A percentile compares a stretch with the other conserved stretches of the same genome.
Evolutionary conservation across 2,329 filamentous ascomycete species (phyloP).

Genomic region (Penicillium verrucosum): DNA sequence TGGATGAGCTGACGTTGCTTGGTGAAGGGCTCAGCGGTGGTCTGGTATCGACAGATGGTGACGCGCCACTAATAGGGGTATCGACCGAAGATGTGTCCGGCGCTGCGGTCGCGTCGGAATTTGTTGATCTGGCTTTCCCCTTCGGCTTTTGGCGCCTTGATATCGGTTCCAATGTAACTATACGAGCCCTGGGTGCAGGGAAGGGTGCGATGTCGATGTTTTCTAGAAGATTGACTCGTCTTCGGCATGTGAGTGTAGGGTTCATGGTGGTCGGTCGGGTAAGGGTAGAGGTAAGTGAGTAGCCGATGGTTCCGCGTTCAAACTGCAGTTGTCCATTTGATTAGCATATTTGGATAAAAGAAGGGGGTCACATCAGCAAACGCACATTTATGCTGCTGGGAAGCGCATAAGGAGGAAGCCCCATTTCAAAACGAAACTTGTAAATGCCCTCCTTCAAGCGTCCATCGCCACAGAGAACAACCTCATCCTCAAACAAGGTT

Average conservation of each 20-base stretch:
- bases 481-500: conserved; percentile 63
- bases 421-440: conserved; percentile 63
- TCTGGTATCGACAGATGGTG: conserved; percentile 32
- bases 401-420: conserved; percentile 57
- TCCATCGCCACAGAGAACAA: conserved; percentile 62
- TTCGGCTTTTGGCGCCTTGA: conserved; percentile 66
- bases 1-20: conserved; percentile 70
- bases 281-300: conserved; percentile 83
- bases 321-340: conserved; percentile 58
- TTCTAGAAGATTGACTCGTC: conserved; percentile 75
- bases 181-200: conserved; percentile 69
- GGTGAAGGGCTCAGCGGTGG: conserved; percentile 50
- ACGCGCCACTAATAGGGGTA: conserved; percentile 41
- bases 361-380: conserved; percentile 19
- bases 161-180: conserved; percentile 84
- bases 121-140: conserved; percentile 46
- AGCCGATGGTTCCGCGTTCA: conserved; percentile 88
- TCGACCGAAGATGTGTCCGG: conserved; percentile 48
- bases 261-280: conserved; percentile 85
- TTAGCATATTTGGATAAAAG: conserved; percentile 6
- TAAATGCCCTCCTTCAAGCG: conserved; percentile 62
- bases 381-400: conserved; percentile 92
- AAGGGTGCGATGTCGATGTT: conserved; percentile 79
- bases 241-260: conserved; percentile 74
- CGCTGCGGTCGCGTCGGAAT: conserved; percentile 31